These are phyloP conservation scores for Histomonas meleagridis DNA, from an alignment of 208 protist species.

Conservation along the genomic window DNA sequence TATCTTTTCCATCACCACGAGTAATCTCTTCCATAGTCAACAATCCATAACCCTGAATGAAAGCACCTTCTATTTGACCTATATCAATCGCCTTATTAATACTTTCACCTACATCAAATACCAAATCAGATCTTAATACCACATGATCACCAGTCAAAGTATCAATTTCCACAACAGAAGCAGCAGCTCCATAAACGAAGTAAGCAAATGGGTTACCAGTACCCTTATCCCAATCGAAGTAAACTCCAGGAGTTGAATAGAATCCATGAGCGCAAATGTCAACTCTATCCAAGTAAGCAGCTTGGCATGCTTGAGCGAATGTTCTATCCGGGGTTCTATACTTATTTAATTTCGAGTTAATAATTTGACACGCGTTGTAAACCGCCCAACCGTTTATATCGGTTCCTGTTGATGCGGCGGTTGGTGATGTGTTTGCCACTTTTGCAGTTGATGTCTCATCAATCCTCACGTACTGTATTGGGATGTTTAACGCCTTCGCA, in stretches of 20 bases:
- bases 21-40: constrained; percentile 38
- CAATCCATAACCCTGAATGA: constrained; percentile 17
- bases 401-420: not conserved
- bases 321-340: constrained; percentile 34
- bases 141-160: constrained; percentile 49
- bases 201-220: not conserved
- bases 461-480: not conserved
- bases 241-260: not conserved
- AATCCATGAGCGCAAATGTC: not conserved
- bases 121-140: constrained; percentile 46
- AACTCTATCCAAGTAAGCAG: not conserved
- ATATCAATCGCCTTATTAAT: constrained; percentile 54
- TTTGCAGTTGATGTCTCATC: not conserved
- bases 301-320: not conserved
- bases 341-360: not conserved
- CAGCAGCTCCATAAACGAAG: constrained; percentile 19
- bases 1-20: not conserved
- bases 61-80: constrained; percentile 48
- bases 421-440: constrained; percentile 34
- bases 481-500: constrained; percentile 47
- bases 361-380: not conserved
- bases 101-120: constrained; percentile 50
- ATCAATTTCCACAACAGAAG: constrained; percentile 55
- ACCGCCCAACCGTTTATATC: constrained; percentile 3
- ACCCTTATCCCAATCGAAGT: not conserved